Conservation (phyloP, 306 rosid species). For the Cicer yamashitae region DNA sequence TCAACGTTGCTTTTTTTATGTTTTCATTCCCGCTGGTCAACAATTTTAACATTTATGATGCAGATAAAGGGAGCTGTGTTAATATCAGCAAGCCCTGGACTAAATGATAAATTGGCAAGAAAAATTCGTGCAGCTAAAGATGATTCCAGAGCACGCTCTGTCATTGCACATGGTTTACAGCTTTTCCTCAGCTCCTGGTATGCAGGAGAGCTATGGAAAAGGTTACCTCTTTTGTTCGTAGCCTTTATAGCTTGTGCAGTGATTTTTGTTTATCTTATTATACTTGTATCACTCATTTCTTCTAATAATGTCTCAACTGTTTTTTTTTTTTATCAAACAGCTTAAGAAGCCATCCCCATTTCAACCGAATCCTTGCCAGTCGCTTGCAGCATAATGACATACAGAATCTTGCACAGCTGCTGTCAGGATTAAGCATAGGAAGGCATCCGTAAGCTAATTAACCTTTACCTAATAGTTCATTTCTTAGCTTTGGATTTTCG, state of each 20-base stretch:
- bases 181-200: constrained; percentile 81
- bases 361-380: constrained; percentile 56
- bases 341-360: constrained; percentile 86
- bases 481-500: constrained; percentile 34
- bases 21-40: constrained; percentile 25
- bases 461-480: constrained; percentile 31
- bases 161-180: constrained; percentile 71
- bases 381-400: constrained; percentile 71
- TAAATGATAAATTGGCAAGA: constrained; percentile 70
- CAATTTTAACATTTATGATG: constrained; percentile 47
- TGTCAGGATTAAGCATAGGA: constrained; percentile 81
- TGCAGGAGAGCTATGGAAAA: constrained; percentile 77
- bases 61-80: constrained; percentile 80
- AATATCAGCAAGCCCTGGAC: constrained; percentile 92
- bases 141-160: constrained; percentile 70
- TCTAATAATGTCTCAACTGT: constrained; percentile 11
- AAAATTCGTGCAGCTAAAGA: constrained; percentile 80
- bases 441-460: constrained; percentile 79
- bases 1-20: constrained; percentile 36
- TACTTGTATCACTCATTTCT: constrained; percentile 1
- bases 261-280: constrained; percentile 37
- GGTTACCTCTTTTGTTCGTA: constrained; percentile 54
- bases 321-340: constrained; percentile 50
- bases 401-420: constrained; percentile 67
- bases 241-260: constrained; percentile 29